phyloP scores from a whole-genome alignment of 2,329 filamentous ascomycete species.

The Calonectria naviculata region DNA sequence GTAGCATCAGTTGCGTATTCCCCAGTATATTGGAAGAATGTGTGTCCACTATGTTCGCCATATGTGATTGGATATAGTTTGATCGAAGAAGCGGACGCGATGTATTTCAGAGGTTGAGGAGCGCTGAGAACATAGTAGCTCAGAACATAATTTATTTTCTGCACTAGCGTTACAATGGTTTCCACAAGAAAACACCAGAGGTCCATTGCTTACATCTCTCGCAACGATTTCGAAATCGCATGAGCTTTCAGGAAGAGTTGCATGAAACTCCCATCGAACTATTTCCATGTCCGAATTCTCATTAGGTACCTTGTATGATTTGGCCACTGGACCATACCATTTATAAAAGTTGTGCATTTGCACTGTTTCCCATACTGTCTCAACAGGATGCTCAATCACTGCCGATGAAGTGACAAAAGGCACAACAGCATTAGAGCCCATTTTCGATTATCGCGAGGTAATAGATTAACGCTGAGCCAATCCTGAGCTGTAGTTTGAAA shows the following conservation, averaged over 20 bases:
- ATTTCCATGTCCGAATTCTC: neutral
- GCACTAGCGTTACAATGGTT: neutral
- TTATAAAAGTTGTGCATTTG: neutral
- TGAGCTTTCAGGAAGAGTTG: neutral
- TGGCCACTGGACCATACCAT: neutral
- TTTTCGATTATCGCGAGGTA: neutral
- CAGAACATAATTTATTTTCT: neutral
- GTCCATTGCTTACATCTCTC: neutral
- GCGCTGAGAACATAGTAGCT: neutral
- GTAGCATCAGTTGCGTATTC: neutral
- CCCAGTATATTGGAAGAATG: neutral
- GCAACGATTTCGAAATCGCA: neutral
- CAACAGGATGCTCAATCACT: neutral
- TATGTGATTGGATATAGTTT: neutral
- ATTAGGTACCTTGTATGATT: neutral
- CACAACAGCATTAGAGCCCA: neutral
- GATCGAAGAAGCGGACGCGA: neutral
- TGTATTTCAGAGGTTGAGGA: neutral
- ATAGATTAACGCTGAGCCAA: neutral
- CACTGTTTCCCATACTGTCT: neutral
- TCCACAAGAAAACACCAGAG: neutral
- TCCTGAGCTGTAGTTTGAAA: neutral
- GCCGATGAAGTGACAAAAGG: neutral
- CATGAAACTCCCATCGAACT: neutral
- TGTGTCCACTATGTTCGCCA: neutral